These are phyloP conservation scores for Lactuca saligna DNA, from an alignment of 129 eudicot genomes.

Conservation along the genomic window DNA sequence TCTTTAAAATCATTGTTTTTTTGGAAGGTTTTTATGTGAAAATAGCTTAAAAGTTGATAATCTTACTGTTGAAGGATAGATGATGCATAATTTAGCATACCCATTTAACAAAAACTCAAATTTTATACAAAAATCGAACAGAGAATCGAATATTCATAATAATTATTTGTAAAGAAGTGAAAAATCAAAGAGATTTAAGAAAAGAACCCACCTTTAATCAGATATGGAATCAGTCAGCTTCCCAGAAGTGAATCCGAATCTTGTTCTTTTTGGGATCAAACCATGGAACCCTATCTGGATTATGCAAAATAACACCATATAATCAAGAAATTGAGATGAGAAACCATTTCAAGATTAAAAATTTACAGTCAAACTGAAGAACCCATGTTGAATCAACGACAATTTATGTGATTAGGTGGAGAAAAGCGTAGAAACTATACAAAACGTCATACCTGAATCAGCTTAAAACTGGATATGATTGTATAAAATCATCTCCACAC, in stretches of 20 bases:
- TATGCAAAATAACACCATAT: neutral
- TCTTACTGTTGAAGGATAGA: neutral
- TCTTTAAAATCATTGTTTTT: neutral
- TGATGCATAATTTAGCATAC: neutral
- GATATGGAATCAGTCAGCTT: slow-evolving; percentile 1
- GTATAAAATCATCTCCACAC: neutral
- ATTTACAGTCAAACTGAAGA: neutral
- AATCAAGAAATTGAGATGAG: slow-evolving; percentile 10
- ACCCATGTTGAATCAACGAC: slow-evolving; percentile 13
- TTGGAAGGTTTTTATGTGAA: neutral
- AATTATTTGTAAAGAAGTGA: neutral
- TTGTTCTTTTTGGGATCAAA: slow-evolving; percentile 4
- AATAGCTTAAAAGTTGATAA: neutral
- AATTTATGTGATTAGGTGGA: neutral
- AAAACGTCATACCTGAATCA: slow-evolving; percentile 13
- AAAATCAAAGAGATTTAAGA: neutral
- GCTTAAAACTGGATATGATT: neutral
- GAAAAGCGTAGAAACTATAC: neutral
- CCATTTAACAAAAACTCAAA: slow-evolving; percentile 15
- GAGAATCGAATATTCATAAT: neutral
- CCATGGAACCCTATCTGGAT: slow-evolving; percentile 10
- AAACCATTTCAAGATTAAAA: slow-evolving; percentile 1
- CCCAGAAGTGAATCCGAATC: neutral
- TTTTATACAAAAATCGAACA: slow-evolving; percentile 3
- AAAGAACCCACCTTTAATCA: slow-evolving; percentile 16